Evolutionary conservation across 345 rosid genomes (phyloP).

Genomic region (Gossypium longicalyx): DNA sequence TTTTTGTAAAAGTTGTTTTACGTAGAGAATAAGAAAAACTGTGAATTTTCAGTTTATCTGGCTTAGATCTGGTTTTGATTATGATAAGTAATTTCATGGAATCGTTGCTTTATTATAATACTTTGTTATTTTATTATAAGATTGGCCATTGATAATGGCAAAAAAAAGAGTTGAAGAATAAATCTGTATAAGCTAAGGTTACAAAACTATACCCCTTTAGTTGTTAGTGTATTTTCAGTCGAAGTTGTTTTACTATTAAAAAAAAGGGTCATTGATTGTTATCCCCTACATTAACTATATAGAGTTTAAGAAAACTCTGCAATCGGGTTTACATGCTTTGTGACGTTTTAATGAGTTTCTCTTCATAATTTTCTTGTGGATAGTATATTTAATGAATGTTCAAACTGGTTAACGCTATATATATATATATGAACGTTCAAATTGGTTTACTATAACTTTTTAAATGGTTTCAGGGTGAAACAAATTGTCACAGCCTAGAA

Average conservation of each 20-base stretch:
- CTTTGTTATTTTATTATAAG: not conserved
- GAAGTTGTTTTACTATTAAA: not conserved
- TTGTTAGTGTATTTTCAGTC: not conserved
- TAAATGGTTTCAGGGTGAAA: conserved; percentile 2
- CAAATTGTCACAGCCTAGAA: not conserved
- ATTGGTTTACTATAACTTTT: conserved; percentile 33
- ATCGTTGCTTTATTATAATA: not conserved
- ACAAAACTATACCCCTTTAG: not conserved
- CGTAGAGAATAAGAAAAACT: not conserved
- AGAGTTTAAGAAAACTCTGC: not conserved
- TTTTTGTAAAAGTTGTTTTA: no score
- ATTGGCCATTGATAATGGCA: not conserved
- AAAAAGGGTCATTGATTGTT: not conserved
- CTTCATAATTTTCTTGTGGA: not conserved
- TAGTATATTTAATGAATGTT: not conserved
- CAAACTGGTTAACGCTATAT: conserved; percentile 13
- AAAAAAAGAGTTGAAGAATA: not conserved
- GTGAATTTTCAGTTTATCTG: not conserved
- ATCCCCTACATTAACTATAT: not conserved
- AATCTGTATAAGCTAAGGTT: not conserved
- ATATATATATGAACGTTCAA: conserved; percentile 22
- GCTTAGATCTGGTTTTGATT: not conserved
- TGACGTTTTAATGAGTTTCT: not conserved
- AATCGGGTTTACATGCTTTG: not conserved
- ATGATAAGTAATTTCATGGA: not conserved